phyloP scores from a whole-genome alignment of 2,329 filamentous ascomycete genomes.

The Penicillium sp. region DNA sequence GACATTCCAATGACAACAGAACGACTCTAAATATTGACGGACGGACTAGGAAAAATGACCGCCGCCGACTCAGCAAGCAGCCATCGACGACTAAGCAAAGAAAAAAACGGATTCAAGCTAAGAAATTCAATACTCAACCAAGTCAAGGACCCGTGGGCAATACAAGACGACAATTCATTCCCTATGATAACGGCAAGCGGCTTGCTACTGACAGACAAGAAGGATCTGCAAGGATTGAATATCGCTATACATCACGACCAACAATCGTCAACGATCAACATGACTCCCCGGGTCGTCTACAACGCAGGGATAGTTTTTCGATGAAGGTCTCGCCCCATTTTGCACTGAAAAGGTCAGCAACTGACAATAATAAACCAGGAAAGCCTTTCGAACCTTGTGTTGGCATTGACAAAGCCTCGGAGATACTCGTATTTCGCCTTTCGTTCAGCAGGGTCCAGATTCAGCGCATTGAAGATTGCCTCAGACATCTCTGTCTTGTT shows the following conservation, averaged over 20 bases:
- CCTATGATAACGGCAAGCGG: background rate
- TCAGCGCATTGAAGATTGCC: conserved; percentile 81
- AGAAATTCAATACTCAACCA: background rate
- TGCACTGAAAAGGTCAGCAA: conserved; percentile 23
- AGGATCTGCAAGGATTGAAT: background rate
- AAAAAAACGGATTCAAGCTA: background rate
- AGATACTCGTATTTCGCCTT: conserved; percentile 79
- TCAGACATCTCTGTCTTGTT: conserved; percentile 90
- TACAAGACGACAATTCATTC: background rate
- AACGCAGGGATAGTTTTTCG: conserved; percentile 22
- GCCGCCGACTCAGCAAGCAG: background rate
- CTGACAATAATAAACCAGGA: background rate
- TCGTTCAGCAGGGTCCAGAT: conserved; percentile 79
- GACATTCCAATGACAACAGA: background rate
- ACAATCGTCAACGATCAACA: conserved; percentile 9
- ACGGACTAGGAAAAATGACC: background rate
- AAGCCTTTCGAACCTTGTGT: conserved; percentile 63
- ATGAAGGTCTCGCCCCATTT: conserved; percentile 37
- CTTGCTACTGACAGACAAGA: background rate
- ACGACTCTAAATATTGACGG: background rate
- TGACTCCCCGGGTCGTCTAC: conserved; percentile 4
- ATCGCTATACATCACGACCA: background rate
- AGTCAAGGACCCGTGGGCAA: background rate
- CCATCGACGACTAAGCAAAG: background rate
- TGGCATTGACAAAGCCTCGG: conserved; percentile 85